Evolutionary conservation across 2,329 filamentous ascomycete genomes (phyloP), one percentile per base, ranked within the genome.

Genomic region (Claviceps humidiphila): DNA sequence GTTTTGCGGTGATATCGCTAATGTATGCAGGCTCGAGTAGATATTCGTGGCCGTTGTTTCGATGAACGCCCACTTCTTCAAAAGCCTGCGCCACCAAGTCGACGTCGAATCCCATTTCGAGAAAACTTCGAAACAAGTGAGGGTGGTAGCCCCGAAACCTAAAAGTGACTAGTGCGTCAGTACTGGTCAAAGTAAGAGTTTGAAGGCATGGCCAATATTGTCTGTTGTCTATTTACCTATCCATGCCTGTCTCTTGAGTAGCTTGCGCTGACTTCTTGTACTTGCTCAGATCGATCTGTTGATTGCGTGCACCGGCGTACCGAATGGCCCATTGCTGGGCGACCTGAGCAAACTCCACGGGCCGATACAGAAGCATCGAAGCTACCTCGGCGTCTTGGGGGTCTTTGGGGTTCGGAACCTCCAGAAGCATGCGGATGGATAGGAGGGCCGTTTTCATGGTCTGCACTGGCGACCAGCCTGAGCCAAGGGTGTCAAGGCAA

Each of bases 371-470:
- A 63, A 97, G 76, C 88, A 96, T 95, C 62, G 79, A 82, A 24
- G 93, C 93, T 1, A 97, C 93, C 67, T 96, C 89, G 41, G 90
- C 90, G 63, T 98, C 93, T 71, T 98, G 93, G 0, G 93, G 93
- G 59, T 98, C 93, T 61, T 91, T 94, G 0, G 93, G 91, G 66
- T 98, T 94, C 3, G 93, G 93, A 17, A 84, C 88, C 70, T 89
- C 89, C 62, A 98, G 86, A 17, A 98, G 81, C 59, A 90, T 91
- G 67, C 95, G 90, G 37, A 98, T 77, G 30, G 90, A 96, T 54
- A 98, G 82, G 46, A 98, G 80, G 40, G 91, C 89, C 20, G 89
- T 94, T 71, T 96, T 97, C 68, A 98, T 91, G 14, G 91, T 98
- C 55, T 96, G 79, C 24, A 98, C 90, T 0, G 93, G 93, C 5